phyloP scores from a whole-genome alignment of 345 rosid species.

The Hibiscus syriacus region DNA sequence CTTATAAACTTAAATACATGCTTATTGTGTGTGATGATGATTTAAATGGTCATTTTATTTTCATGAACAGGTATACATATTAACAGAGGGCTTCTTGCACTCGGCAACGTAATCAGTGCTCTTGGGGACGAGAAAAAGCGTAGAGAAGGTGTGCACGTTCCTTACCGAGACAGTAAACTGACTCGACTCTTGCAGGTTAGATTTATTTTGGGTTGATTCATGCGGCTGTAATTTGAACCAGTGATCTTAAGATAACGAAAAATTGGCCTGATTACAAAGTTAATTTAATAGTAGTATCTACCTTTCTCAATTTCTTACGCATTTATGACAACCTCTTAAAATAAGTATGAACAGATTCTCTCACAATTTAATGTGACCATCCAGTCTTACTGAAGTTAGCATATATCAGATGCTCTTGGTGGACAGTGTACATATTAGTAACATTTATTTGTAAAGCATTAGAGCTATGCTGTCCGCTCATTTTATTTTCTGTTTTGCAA shows the following conservation, averaged over 20 bases:
- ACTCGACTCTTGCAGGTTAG: conserved; percentile 76
- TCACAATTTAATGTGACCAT: background rate
- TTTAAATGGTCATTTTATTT: conserved; percentile 12
- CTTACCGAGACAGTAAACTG: conserved; percentile 84
- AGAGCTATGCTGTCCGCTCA: background rate
- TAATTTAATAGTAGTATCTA: background rate
- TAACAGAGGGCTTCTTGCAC: conserved; percentile 82
- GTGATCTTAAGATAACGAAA: conserved; percentile 8
- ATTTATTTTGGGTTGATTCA: background rate
- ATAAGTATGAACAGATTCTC: background rate
- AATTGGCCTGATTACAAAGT: background rate
- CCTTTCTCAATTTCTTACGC: conserved; percentile 4
- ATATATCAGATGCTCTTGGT: background rate
- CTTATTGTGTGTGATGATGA: background rate
- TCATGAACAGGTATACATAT: conserved; percentile 65
- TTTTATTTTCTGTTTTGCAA: background rate
- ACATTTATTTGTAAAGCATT: background rate
- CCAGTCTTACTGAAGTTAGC: background rate
- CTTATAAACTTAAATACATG: conserved; percentile 9
- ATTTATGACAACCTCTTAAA: background rate
- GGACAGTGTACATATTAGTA: background rate
- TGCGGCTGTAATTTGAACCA: background rate
- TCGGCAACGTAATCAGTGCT: conserved; percentile 85
- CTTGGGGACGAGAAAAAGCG: conserved; percentile 84
- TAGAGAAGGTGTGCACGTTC: conserved; percentile 78